Conservation (phyloP, 2,329 filamentous ascomycete genomes). For the Trichoderma sp. region DNA sequence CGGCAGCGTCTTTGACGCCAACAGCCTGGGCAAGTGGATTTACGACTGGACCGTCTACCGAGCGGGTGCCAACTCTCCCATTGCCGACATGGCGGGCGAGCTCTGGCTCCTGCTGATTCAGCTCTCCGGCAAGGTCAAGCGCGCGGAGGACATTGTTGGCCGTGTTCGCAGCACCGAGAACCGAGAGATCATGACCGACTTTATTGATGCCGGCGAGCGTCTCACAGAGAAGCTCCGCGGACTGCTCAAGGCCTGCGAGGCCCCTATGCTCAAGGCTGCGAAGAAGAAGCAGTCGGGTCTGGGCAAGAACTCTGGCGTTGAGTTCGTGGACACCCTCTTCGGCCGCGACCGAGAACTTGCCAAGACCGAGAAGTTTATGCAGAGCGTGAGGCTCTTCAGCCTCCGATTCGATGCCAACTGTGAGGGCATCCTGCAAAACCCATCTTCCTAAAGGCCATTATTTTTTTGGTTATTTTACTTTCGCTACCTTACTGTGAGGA, state of each 20-base stretch:
- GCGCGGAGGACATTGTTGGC: conserved; percentile 75
- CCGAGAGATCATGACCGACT: conserved; percentile 82
- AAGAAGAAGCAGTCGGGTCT: conserved; percentile 70
- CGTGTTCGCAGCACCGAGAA: conserved; percentile 73
- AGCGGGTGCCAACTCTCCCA: conserved; percentile 77
- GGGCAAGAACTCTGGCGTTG: conserved; percentile 87
- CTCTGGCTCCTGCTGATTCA: conserved; percentile 95
- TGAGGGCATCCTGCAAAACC: conserved; percentile 75
- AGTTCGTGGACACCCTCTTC: conserved; percentile 96
- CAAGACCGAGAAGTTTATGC: conserved; percentile 91
- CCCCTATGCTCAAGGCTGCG: conserved; percentile 89
- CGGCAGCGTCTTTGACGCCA: conserved; percentile 94
- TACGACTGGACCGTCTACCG: conserved; percentile 98
- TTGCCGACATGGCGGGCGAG: conserved; percentile 89
- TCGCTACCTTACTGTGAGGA: neutral
- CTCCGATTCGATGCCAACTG: conserved; percentile 96
- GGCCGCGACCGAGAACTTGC: conserved; percentile 87
- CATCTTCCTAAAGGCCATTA: conserved; percentile 50
- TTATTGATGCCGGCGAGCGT: conserved; percentile 84
- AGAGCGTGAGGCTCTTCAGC: conserved; percentile 82
- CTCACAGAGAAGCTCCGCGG: conserved; percentile 82
- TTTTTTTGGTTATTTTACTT: neutral
- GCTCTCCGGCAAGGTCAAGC: conserved; percentile 89
- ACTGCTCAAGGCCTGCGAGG: conserved; percentile 87
- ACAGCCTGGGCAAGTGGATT: conserved; percentile 98